Evolutionary conservation across 2,329 filamentous ascomycete genomes (phyloP).

Genomic region (Macroventuria anomochaeta): DNA sequence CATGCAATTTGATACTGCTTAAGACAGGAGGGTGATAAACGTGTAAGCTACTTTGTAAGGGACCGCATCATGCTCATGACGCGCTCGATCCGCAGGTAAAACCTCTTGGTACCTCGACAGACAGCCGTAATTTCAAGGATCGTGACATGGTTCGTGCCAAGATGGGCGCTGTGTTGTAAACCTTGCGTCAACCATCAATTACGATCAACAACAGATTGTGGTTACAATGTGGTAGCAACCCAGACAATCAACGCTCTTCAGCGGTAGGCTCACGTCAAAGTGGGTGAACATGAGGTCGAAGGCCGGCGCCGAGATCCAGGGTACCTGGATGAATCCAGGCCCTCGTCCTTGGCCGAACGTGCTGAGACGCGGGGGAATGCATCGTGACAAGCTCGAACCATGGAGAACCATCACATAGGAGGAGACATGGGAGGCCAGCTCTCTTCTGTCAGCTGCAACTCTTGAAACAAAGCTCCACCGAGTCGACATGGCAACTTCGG

Average conservation of each 20-base stretch:
- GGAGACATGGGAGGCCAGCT: background rate
- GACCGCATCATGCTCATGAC: too few relatives aligned
- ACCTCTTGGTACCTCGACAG: background rate
- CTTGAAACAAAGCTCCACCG: constrained; percentile 4
- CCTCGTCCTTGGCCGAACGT: background rate
- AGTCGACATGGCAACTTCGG: constrained; percentile 16
- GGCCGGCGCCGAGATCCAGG: background rate
- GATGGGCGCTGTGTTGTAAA: background rate
- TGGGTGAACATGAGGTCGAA: background rate
- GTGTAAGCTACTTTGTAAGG: too few relatives aligned
- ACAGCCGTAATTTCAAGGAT: too few relatives aligned
- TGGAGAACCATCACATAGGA: background rate
- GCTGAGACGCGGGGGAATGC: constrained; percentile 14
- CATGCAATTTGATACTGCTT: too few relatives aligned
- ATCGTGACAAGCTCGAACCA: constrained; percentile 1
- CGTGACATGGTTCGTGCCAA: too few relatives aligned
- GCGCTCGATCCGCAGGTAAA: too few relatives aligned
- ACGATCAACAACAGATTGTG: background rate
- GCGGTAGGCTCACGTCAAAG: background rate
- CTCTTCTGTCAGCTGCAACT: constrained; percentile 5
- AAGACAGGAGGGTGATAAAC: too few relatives aligned
- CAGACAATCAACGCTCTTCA: background rate
- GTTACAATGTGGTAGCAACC: background rate
- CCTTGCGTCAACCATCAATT: background rate
- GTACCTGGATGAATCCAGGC: constrained; percentile 1